A percentile compares a stretch with the other conserved stretches of the same genome.
Evolutionary conservation across 805 yeast genomes (phyloP).

Genomic region (Candida xyloterini): DNA sequence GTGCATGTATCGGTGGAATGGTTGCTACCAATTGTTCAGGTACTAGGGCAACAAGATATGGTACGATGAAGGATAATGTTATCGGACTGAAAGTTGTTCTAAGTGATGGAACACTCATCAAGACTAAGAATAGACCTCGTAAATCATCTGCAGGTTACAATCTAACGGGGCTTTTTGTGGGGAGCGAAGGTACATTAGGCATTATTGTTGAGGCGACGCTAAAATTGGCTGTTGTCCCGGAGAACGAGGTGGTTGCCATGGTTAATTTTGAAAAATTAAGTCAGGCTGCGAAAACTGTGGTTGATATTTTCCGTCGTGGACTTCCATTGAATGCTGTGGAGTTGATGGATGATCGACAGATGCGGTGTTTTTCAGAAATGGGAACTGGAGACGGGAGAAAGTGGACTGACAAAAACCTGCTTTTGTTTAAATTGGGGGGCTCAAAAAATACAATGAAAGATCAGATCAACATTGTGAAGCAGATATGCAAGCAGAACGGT

Average conservation of each 20-base stretch:
- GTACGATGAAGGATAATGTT: conserved; percentile 76
- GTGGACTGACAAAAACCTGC: conserved; percentile 31
- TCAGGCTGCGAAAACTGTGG: conserved; percentile 69
- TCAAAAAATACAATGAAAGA: conserved; percentile 39
- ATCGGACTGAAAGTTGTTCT: conserved; percentile 67
- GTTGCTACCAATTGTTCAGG: conserved; percentile 78
- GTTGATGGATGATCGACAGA: conserved; percentile 64
- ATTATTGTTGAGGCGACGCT: conserved; percentile 72
- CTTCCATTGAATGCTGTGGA: conserved; percentile 70
- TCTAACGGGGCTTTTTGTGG: conserved; percentile 65
- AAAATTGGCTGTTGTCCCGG: conserved; percentile 63
- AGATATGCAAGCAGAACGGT: conserved; percentile 52
- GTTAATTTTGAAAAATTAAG: conserved; percentile 61
- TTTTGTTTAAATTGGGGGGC: conserved; percentile 65
- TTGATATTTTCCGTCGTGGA: conserved; percentile 57
- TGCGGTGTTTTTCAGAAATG: conserved; percentile 57
- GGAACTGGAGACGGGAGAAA: conserved; percentile 35
- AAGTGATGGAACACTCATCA: conserved; percentile 76
- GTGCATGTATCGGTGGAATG: conserved; percentile 79
- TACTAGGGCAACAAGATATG: conserved; percentile 73
- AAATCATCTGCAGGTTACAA: conserved; percentile 81
- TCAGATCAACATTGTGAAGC: conserved; percentile 43
- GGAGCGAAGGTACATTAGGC: conserved; percentile 76
- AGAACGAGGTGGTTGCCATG: conserved; percentile 61
- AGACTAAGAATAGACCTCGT: conserved; percentile 71